Evolutionary conservation across 148 eudicot species (phyloP).

Genomic region (Bassia scoparia): DNA sequence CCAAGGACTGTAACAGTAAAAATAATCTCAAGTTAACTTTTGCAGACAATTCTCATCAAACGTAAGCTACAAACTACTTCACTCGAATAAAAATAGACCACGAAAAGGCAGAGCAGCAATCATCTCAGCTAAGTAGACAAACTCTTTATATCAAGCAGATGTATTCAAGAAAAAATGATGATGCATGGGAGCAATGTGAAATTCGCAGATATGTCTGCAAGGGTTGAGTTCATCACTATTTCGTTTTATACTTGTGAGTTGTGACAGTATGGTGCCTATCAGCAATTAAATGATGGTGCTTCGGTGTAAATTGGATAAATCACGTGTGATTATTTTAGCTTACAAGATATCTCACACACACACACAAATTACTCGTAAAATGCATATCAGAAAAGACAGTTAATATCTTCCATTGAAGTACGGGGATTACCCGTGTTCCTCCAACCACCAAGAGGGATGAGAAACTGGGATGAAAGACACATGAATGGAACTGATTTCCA

Average conservation of each 20-base stretch:
- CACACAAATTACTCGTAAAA: too few relatives aligned
- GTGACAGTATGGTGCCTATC: too few relatives aligned
- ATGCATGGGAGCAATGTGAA: too few relatives aligned
- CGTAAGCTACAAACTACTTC: background rate
- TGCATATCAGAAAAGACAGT: background rate
- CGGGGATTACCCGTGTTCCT: conserved; percentile 67
- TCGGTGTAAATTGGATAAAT: too few relatives aligned
- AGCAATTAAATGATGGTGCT: too few relatives aligned
- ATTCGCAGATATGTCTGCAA: too few relatives aligned
- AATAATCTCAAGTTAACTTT: background rate
- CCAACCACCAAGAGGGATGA: conserved; percentile 76
- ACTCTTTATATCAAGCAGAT: too few relatives aligned
- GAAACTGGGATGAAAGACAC: conserved; percentile 82
- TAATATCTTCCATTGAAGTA: background rate
- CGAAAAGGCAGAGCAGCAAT: background rate
- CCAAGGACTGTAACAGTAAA: conserved; percentile 61
- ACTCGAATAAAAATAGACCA: background rate
- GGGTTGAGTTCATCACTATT: too few relatives aligned
- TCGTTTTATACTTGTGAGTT: too few relatives aligned
- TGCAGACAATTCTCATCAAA: background rate
- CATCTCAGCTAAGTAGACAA: background rate
- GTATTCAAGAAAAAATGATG: too few relatives aligned
- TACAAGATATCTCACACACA: background rate
- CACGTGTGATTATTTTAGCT: background rate
- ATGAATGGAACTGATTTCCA: conserved; percentile 87